phyloP scores from a whole-genome alignment of 495 filamentous ascomycete genomes.

The Tuber microsphaerosporum region DNA sequence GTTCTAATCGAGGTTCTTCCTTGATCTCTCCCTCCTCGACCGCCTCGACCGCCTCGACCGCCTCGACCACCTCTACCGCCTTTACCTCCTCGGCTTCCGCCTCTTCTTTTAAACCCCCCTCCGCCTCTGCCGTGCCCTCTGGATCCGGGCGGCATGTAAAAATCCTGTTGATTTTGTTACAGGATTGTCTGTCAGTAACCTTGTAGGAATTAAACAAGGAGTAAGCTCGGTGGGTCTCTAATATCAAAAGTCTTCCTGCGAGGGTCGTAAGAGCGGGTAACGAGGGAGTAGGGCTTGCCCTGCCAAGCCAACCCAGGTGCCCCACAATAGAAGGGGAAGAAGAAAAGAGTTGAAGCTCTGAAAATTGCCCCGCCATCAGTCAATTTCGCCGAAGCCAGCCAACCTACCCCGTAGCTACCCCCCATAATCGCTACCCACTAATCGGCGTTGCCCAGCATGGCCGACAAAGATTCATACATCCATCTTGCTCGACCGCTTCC shows the following conservation, averaged over 20 bases:
- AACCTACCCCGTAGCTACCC: conserved; percentile 13
- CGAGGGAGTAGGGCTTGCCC: conserved; percentile 27
- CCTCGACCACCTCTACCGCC: conserved; percentile 28
- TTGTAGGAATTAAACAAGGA: neutral
- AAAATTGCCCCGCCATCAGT: conserved; percentile 18
- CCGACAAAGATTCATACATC: conserved; percentile 75
- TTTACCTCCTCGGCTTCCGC: conserved; percentile 34
- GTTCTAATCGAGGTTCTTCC: conserved; percentile 23
- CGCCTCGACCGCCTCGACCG: conserved; percentile 28
- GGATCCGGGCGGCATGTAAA: conserved; percentile 19
- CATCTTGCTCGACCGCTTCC: conserved; percentile 90
- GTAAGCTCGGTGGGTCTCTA: neutral
- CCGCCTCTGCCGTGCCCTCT: conserved; percentile 26
- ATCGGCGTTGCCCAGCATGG: conserved; percentile 56
- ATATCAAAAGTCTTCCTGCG: neutral
- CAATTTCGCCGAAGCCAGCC: conserved; percentile 11
- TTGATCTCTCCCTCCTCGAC: conserved; percentile 36
- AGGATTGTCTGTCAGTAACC: neutral
- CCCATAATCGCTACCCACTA: neutral
- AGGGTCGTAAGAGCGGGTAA: neutral
- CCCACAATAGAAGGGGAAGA: conserved; percentile 28
- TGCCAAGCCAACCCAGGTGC: conserved; percentile 39
- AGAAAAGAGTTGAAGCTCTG: conserved; percentile 17
- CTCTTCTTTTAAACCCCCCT: conserved; percentile 22
- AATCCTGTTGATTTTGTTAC: neutral